Evolutionary conservation across 140 eudicot genomes (phyloP), one percentile per base, ranked within the genome.

Genomic region (Oenanthe javanica): DNA sequence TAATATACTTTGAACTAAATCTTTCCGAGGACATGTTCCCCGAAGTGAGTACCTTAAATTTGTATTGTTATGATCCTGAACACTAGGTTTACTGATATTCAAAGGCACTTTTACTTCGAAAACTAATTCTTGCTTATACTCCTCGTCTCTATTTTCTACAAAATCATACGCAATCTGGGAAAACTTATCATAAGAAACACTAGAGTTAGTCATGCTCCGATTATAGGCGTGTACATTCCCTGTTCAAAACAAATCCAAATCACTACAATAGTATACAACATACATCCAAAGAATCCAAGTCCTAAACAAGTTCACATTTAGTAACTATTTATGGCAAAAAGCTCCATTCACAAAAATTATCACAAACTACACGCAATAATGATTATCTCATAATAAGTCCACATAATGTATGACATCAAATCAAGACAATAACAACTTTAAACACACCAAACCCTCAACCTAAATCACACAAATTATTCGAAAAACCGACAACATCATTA

Each of bases 91-190:
- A 12, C 87, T 86, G 52, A 75, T 23, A 27, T 66, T 57, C 43
- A 80, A 76, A 27, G 95, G 86, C 72, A 84, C 82, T 73, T 90
- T 84, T 18, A 80, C 69, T 86, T 88, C 93, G 55, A 86, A 38
- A 71, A 82, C 77, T 46, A 78, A 69, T 54, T 79, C 80, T 74
- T 66, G 82, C 76, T 82, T 74, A 25, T 71, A 77, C 72, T 83
- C 82, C 23, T 81, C 85, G 13, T 23, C 23, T 71, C 80, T 86
- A 57, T 78, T 86, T 77, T 81, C 77, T 46, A 66, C 49, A 67
- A 77, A 70, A 1, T 85, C 82, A 83, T 79, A 15, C 10, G 79
- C 72, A 55, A 49, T 42, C 31, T 84, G 36, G 23, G 46, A 23
- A 52, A 61, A 18, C 86, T 80, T 76, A 23, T 75, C 71, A 75